These are phyloP conservation scores for Fusarium hostae DNA, from an alignment of 2,329 filamentous ascomycete genomes.

Conservation along the genomic window DNA sequence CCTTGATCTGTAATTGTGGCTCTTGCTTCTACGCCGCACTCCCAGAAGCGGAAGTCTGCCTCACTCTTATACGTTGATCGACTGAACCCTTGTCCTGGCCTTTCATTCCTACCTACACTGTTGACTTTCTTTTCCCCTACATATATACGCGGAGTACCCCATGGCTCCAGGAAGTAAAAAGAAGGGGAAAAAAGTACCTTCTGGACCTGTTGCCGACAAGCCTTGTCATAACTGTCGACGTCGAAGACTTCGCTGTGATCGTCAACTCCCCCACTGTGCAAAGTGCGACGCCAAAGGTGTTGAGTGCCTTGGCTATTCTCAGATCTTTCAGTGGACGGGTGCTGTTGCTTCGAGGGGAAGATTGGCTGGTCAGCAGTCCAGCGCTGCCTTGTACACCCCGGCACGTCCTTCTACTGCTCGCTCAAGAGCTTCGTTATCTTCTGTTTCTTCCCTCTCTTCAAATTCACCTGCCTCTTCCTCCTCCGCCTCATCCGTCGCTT, in stretches of 20 bases:
- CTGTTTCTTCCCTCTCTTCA: constrained; percentile 36
- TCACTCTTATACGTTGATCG: constrained; percentile 31
- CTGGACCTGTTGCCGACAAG: constrained; percentile 46
- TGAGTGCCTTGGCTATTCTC: constrained; percentile 65
- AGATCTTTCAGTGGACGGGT: constrained; percentile 64
- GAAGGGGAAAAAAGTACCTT: constrained; percentile 42
- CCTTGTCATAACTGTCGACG: constrained; percentile 66
- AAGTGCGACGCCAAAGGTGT: constrained; percentile 61
- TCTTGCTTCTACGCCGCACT: constrained; percentile 29
- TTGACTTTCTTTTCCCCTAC: background rate
- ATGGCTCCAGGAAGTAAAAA: constrained; percentile 42
- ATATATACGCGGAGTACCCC: constrained; percentile 14
- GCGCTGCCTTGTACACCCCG: constrained; percentile 45
- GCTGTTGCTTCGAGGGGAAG: constrained; percentile 57
- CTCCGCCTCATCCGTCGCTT: constrained; percentile 25
- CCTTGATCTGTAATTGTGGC: constrained; percentile 33
- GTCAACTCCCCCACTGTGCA: constrained; percentile 61
- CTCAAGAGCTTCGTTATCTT: constrained; percentile 33
- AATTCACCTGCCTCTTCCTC: constrained; percentile 25
- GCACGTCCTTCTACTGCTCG: constrained; percentile 29
- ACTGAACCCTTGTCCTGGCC: constrained; percentile 20
- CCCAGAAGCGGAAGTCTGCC: constrained; percentile 17
- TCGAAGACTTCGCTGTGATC: constrained; percentile 64
- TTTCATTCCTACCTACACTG: constrained; percentile 16
- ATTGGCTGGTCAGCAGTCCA: constrained; percentile 54